These are phyloP conservation scores for Dionaea muscipula DNA, from an alignment of 179 eudicot species.

Conservation along the genomic window DNA sequence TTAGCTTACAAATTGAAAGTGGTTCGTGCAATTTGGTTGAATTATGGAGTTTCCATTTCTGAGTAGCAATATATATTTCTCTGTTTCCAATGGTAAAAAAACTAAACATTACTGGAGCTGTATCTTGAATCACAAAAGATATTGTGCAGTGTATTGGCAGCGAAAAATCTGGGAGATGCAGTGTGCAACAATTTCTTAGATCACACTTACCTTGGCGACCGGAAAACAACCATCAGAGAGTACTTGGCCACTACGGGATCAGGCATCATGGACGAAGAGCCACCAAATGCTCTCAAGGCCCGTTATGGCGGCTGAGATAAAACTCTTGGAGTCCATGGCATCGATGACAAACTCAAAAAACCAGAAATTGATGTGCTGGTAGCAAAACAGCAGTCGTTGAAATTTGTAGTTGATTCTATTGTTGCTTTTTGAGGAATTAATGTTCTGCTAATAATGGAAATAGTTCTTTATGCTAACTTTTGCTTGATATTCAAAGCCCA, in stretches of 20 bases:
- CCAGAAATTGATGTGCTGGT: too few species aligned
- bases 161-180: constrained; percentile 61
- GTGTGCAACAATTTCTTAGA: constrained; percentile 67
- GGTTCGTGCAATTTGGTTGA: neutral
- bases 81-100: neutral
- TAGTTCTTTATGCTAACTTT: too few species aligned
- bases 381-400: too few species aligned
- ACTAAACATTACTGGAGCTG: too few species aligned
- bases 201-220: constrained; percentile 78
- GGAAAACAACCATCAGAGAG: constrained; percentile 66
- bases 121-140: neutral
- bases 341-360: too few species aligned
- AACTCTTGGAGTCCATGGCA: neutral
- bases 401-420: too few species aligned
- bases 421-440: too few species aligned
- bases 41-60: neutral
- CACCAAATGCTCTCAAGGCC: constrained; percentile 54
- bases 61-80: neutral
- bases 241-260: constrained; percentile 62
- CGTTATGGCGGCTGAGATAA: constrained; percentile 64
- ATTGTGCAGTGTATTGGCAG: constrained; percentile 70
- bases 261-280: constrained; percentile 96
- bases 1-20: neutral
- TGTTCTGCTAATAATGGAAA: too few species aligned
- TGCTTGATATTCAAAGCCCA: too few species aligned